Base-by-base conservation (phyloP, 2,329 filamentous ascomycete species). In the Thielaviopsis musarum region DNA sequence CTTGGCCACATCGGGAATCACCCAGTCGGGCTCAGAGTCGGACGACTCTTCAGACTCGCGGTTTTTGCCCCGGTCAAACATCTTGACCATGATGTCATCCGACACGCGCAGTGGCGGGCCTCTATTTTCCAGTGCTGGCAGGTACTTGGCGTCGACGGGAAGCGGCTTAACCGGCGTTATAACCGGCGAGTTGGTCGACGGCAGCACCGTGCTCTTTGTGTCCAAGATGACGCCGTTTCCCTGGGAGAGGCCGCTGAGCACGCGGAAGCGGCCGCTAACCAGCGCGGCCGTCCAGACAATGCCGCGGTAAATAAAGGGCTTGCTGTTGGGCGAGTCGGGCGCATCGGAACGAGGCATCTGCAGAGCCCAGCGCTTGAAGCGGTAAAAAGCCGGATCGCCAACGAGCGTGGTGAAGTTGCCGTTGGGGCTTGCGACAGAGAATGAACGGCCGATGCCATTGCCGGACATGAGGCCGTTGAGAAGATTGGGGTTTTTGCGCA, bases 231-330 rank as follows among this genome's bases (percentile, higher is more conserved):
- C 60, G 58, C 69, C 72, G 21, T 68, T 24, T 24, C 22, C 15
- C 45, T 28, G 45, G 68, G 62, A 73, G 5, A 45, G 75, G 15
- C 81, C 83, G 65, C 82, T 85, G 53, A 89, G 75, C 54, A 91
- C 78, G 21, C 86, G 80, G 61, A 87, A 79, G 15, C 85, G 78
- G 65, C 78, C 82, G 59, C 85, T 76, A 51, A 93, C 65, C 0
- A 85, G 88, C 26, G 80, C 85, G 62, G 78, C 83, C 2, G 81
- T 83, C 88, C 88, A 91, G 15, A 75, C 74, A 26, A 85, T 73
- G 3, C 81, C 83, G 1, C 77, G 84, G 66, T 84, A 89, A 19
- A 72, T 68, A 63, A 81, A 78, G 6, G 77, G 81, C 45, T 45
- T 45, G 38, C 10, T n/a, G 15, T 4, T 45, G 38, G 13, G 10